Percentiles rank a stretch among this genome's conserved stretches.
These are phyloP conservation scores for Kwoniella pini DNA, from an alignment of 768 basidiomycete species.

Conservation along the genomic window DNA sequence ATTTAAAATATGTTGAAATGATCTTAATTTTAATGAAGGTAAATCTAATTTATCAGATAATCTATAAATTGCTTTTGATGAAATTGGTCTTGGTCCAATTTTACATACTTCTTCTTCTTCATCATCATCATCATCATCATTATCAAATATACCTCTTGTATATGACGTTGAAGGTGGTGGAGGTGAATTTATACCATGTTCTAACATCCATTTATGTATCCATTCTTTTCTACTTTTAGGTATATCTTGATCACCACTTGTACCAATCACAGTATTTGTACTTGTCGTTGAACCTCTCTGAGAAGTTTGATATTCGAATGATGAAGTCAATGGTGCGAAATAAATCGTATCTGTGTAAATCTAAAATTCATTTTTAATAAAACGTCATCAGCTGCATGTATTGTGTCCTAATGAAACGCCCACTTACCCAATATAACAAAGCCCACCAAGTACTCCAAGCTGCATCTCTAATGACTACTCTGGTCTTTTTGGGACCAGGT, in stretches of 20 bases:
- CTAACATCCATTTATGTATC: slow-evolving; percentile 69
- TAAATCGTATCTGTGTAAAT: slow-evolving; percentile 81
- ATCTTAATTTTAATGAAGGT: slow-evolving; percentile 69
- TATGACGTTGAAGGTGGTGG: not conserved
- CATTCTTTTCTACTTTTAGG: slow-evolving; percentile 60
- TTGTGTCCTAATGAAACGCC: no score
- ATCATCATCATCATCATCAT: not conserved
- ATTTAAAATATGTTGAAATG: slow-evolving; percentile 76
- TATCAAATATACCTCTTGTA: not conserved
- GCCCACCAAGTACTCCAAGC: slow-evolving; percentile 68
- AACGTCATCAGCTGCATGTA: no score
- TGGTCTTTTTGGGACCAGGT: slow-evolving; percentile 61
- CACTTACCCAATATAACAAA: slow-evolving; percentile 76
- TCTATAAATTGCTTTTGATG: slow-evolving; percentile 79
- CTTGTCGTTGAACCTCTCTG: slow-evolving; percentile 12
- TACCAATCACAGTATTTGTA: slow-evolving; percentile 30
- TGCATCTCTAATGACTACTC: slow-evolving; percentile 63
- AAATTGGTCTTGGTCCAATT: slow-evolving; percentile 69
- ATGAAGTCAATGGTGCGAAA: slow-evolving; percentile 79
- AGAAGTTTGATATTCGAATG: slow-evolving; percentile 58
- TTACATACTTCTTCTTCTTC: slow-evolving; percentile 54
- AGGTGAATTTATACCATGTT: slow-evolving; percentile 32
- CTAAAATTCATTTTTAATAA: no score
- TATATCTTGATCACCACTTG: slow-evolving; percentile 6
- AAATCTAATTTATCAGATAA: slow-evolving; percentile 77